A percentile compares a stretch with the other conserved stretches of the same genome.
phyloP scores from a whole-genome alignment of 257 asterid genomes.

The Craterostigma plantagineum region DNA sequence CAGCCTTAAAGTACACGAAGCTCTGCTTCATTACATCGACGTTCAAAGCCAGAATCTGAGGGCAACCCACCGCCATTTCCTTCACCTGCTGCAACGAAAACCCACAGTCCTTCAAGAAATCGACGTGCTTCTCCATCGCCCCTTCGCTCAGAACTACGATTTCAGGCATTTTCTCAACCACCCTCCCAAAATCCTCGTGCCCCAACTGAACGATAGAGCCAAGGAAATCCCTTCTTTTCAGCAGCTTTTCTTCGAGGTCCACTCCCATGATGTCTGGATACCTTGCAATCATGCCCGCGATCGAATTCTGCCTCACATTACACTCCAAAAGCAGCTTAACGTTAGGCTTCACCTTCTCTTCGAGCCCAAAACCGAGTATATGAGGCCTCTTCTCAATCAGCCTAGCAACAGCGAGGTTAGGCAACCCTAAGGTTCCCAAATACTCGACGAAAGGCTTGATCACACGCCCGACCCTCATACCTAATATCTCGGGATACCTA shows the following conservation, averaged over 20 bases:
- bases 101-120: slow-evolving; percentile 51
- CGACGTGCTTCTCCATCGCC: slow-evolving; percentile 50
- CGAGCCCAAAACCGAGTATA: slow-evolving; percentile 74
- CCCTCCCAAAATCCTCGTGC: slow-evolving; percentile 60
- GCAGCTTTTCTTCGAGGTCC: slow-evolving; percentile 36
- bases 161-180: slow-evolving; percentile 83
- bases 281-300: slow-evolving; percentile 61
- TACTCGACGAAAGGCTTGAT: slow-evolving; percentile 88
- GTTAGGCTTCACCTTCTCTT: slow-evolving; percentile 58
- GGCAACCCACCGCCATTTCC: slow-evolving; percentile 70
- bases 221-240: slow-evolving; percentile 32
- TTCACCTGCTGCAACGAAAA: slow-evolving; percentile 49
- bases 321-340: slow-evolving; percentile 40
- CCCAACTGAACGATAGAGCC: slow-evolving; percentile 28
- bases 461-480: slow-evolving; percentile 91
- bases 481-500: slow-evolving; percentile 72
- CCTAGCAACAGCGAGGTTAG: slow-evolving; percentile 63
- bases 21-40: slow-evolving; percentile 61
- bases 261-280: slow-evolving; percentile 82
- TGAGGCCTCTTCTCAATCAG: slow-evolving; percentile 69
- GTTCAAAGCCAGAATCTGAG: slow-evolving; percentile 78
- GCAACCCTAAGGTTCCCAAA: slow-evolving; percentile 64
- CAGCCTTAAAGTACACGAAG: slow-evolving; percentile 37
- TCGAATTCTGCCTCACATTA: slow-evolving; percentile 38
- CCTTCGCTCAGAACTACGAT: slow-evolving; percentile 43